Evolutionary conservation across 2,329 filamentous ascomycete genomes (phyloP), one percentile per base, ranked within the genome.

Genomic region (Talaromyces piceae): DNA sequence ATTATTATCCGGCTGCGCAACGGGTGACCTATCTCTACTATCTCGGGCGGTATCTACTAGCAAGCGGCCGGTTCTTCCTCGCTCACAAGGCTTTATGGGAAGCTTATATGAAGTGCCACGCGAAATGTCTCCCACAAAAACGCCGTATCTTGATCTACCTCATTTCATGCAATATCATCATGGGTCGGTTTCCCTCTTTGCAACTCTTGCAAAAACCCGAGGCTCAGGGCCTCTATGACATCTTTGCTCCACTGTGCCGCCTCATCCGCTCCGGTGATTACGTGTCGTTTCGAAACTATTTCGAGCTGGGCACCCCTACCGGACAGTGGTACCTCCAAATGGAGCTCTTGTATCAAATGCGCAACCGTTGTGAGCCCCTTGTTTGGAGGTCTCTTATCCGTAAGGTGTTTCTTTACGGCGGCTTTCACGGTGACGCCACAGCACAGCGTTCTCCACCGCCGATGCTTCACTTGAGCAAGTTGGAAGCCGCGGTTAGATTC

Each of bases 21-120:
- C 82, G 90, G 45, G 89, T 95, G 47, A 95, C 90, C 3, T 97
- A 91, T 61, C 83, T 97, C 12, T 96, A 95, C 72, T 95, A 95
- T 65, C 83, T 97, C 5, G 91, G 91, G 16, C 85, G 90, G 53
- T 96, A 91, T 70, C 83, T 91, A 63, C 89, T 95, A 66, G 83
- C 87, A 56, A 91, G 88, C 66, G 86, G 83, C 58, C 85, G 95
- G 64, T 95, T 89, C 67, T 82, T 81, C 55, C 83, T 87, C 23
- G 89, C 91, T 0, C 81, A 85, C 48, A 74, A 82, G 45, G 88
- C 86, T 30, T 74, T 96, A 5, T 81, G 94, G 61, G 78, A 84
- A 23, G 88, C 91, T 2, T 96, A 95, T 67, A 72, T 84, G 47
- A 85, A 94, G 67, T 87, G 88, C 57, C 80, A 82, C 55, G 63